Conservation (phyloP, 1,284 basidiomycete genomes). For the Butyriboletus appendiculatus region DNA sequence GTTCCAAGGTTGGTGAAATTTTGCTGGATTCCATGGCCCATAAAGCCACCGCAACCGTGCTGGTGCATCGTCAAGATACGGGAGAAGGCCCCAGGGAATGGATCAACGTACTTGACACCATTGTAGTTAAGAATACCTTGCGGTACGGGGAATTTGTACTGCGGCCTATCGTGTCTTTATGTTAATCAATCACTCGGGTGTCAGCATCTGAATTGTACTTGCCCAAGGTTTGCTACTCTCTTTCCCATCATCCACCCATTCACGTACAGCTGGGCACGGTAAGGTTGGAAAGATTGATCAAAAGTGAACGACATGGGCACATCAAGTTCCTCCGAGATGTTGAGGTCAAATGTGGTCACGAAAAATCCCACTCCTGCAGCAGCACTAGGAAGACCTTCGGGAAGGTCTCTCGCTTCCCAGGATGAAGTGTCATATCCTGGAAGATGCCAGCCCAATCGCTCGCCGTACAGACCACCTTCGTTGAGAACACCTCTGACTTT, state of each 20-base stretch:
- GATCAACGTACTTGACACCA: slow-evolving; percentile 61
- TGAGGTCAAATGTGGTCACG: slow-evolving; percentile 66
- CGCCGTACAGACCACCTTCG: slow-evolving; percentile 79
- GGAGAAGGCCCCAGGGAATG: neutral
- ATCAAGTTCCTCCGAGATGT: slow-evolving; percentile 60
- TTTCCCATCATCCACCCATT: slow-evolving; percentile 91
- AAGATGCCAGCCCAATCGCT: slow-evolving; percentile 81
- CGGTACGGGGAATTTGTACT: slow-evolving; percentile 76
- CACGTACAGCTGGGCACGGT: slow-evolving; percentile 72
- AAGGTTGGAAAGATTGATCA: slow-evolving; percentile 57
- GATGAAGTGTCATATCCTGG: slow-evolving; percentile 66
- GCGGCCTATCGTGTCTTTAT: slow-evolving; percentile 48
- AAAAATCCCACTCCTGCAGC: slow-evolving; percentile 77
- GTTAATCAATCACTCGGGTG: slow-evolving; percentile 1
- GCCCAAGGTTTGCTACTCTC: slow-evolving; percentile 71
- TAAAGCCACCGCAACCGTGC: slow-evolving; percentile 70
- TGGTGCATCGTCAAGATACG: slow-evolving; percentile 32
- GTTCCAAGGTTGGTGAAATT: slow-evolving; percentile 52
- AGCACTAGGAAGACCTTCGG: slow-evolving; percentile 54
- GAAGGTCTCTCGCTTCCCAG: slow-evolving; percentile 58
- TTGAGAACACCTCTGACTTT: slow-evolving; percentile 70
- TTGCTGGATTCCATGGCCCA: slow-evolving; percentile 61
- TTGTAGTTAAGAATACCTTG: slow-evolving; percentile 72
- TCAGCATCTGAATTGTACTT: slow-evolving; percentile 4
- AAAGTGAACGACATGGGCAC: slow-evolving; percentile 71